Base-by-base conservation (phyloP, 495 filamentous ascomycete species). In the Penicillium ucsense region DNA sequence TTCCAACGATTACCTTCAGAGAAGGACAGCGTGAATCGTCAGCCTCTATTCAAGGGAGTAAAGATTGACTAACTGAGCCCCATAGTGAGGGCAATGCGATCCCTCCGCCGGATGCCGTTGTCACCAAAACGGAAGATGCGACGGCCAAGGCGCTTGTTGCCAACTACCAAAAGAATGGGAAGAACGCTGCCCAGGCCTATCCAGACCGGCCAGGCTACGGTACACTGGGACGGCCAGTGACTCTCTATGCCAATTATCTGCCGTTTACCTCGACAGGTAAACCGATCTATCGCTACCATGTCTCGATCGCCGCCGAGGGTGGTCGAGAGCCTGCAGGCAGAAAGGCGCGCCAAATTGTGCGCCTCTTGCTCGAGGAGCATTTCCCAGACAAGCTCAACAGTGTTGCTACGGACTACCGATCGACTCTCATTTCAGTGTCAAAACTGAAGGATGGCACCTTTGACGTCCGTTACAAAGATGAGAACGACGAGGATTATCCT, bases 181-280 rank as follows among this genome's bases (percentile, higher is more conserved):
- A 35, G 43, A 1, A 30, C 40, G 20, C 39, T 28, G 46, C 46
- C 11, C 33, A 41, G 8, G 47, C 51, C 33, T 61, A 63, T 47
- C 62, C 62, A n/a, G 48, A 62, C 29, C 75, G 83, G 6, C 83
- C 84, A n/a, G 74, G 68, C 3, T 84, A 75, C 55, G 81, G 82
- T 36, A 79, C 67, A 2, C 49, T 49, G 9, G 84, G 84, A 11
- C 59, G 32, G 5, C 42, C 59, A 11, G 65, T 82, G 4, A 58
- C 62, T 5, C 67, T 87, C 1, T 84, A 76, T 70, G 72, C 83
- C 34, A 87, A 87, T 59, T 84, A 83, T 48, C 78, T 85, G 51
- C 63, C 73, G 3, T 45, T 87, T 27, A 64, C 66, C 27, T 56
- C 63, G 0, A 50, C 54, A 30, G 72, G 49, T 51, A 68, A 53